Evolutionary conservation across 1,139 yeast species (phyloP).

Genomic region (Nakaseomyces delphensis): DNA sequence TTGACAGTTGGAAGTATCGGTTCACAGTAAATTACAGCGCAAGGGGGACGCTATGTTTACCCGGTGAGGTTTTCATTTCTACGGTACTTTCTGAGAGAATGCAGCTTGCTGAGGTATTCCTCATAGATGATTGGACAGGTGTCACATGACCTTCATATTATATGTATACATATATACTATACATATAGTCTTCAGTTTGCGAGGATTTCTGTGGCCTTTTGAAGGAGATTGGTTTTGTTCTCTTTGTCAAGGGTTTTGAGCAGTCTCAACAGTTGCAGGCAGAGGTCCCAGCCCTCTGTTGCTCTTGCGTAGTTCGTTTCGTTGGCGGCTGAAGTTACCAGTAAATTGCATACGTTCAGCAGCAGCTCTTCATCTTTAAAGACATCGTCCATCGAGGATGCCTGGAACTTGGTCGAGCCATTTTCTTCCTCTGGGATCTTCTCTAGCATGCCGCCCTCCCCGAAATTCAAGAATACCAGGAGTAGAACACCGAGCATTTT

Average conservation of each 20-base stretch:
- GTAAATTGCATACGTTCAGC: slow-evolving; percentile 35
- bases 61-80: not conserved
- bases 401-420: slow-evolving; percentile 14
- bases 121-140: slow-evolving; percentile 4
- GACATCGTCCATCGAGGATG: slow-evolving; percentile 9
- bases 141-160: not conserved
- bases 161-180: not conserved
- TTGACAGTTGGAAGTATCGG: too few relatives aligned
- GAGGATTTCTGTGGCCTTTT: slow-evolving; percentile 21
- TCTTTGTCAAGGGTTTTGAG: slow-evolving; percentile 38
- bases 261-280: slow-evolving; percentile 41
- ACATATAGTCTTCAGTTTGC: not conserved
- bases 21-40: too few relatives aligned
- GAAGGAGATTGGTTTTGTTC: slow-evolving; percentile 22
- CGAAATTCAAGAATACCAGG: slow-evolving; percentile 40
- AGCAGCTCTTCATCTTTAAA: slow-evolving; percentile 34
- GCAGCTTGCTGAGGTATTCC: too few relatives aligned
- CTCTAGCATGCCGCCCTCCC: slow-evolving; percentile 18
- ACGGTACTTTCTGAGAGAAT: not conserved
- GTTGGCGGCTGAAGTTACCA: slow-evolving; percentile 31
- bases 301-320: slow-evolving; percentile 31
- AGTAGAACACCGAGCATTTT: slow-evolving; percentile 39
- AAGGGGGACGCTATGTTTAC: too few relatives aligned
- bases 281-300: slow-evolving; percentile 40
- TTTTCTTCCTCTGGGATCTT: slow-evolving; percentile 13